These are phyloP conservation scores for Thelephora terrestris DNA, from an alignment of 1,284 basidiomycete genomes.

Conservation along the genomic window DNA sequence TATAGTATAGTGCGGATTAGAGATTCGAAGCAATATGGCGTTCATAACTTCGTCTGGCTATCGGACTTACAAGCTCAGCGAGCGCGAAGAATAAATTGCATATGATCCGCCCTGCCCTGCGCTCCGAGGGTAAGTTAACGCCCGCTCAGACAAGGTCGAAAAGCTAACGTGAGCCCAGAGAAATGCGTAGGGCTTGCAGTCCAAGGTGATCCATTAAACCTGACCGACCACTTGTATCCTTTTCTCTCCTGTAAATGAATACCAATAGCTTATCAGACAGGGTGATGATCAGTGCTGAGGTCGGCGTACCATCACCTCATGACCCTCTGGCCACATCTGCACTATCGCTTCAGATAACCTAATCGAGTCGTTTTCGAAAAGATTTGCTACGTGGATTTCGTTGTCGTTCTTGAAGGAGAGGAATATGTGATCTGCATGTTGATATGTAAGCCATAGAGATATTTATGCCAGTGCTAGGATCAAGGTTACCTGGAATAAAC, in stretches of 20 bases:
- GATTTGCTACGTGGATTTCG: constrained; percentile 31
- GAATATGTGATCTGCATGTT: constrained; percentile 23
- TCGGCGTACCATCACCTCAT: constrained; percentile 14
- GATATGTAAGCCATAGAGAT: not conserved
- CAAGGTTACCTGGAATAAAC: constrained; percentile 17
- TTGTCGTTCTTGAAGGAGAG: constrained; percentile 26
- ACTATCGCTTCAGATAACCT: constrained; percentile 32
- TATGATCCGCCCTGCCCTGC: constrained; percentile 34
- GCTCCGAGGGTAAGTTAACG: not conserved
- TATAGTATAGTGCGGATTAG: constrained; percentile 10
- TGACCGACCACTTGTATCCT: constrained; percentile 29
- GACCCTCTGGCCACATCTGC: constrained; percentile 37
- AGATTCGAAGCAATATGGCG: not conserved
- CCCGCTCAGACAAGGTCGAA: not conserved
- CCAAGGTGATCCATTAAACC: constrained; percentile 38
- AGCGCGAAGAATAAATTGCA: constrained; percentile 31
- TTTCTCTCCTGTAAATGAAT: constrained; percentile 14
- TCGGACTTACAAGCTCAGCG: constrained; percentile 25
- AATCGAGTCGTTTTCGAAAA: constrained; percentile 27
- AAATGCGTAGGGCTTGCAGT: constrained; percentile 21
- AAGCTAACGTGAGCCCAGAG: constrained; percentile 32
- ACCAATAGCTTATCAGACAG: no score
- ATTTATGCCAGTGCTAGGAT: not conserved
- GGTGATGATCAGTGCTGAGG: not conserved
- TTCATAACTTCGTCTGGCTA: not conserved